Conservation (phyloP, 352 stramenopile genomes). For the Globisporangium sylvaticum region DNA sequence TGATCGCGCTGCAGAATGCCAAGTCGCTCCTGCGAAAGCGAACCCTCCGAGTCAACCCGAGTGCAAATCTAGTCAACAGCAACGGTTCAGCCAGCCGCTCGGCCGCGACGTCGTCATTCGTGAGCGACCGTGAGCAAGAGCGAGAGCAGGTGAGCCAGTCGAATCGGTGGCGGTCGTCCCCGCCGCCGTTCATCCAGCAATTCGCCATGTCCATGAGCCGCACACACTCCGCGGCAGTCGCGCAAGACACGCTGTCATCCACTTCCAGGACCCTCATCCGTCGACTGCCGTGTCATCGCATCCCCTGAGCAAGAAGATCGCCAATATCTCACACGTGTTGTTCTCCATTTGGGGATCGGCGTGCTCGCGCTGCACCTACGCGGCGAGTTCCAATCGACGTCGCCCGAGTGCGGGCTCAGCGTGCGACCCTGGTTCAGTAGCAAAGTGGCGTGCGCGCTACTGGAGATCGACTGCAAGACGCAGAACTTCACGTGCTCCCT, state of each 20-base stretch:
- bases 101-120: neutral
- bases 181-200: neutral
- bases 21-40: conserved; percentile 24
- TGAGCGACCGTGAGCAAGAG: neutral
- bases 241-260: neutral
- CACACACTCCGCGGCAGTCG: neutral
- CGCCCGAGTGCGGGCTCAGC: conserved; percentile 21
- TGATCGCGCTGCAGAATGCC: conserved; percentile 27
- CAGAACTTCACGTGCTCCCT: conserved; percentile 7
- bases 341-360: conserved; percentile 18
- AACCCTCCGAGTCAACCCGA: neutral
- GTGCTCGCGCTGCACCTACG: conserved; percentile 23
- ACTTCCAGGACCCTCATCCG: neutral
- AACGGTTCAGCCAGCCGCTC: neutral
- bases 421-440: conserved; percentile 26
- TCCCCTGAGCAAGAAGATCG: neutral
- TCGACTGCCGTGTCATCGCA: conserved; percentile 6
- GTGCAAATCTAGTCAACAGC: neutral
- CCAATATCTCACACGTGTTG: conserved; percentile 6
- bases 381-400: neutral
- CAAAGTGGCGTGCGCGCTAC: conserved; percentile 22
- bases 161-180: neutral
- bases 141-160: neutral
- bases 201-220: neutral
- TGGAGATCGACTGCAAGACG: conserved; percentile 23